Evolutionary conservation across 108 stramenopile species (phyloP).

Genomic region (Pseudonitzschia pungens): DNA sequence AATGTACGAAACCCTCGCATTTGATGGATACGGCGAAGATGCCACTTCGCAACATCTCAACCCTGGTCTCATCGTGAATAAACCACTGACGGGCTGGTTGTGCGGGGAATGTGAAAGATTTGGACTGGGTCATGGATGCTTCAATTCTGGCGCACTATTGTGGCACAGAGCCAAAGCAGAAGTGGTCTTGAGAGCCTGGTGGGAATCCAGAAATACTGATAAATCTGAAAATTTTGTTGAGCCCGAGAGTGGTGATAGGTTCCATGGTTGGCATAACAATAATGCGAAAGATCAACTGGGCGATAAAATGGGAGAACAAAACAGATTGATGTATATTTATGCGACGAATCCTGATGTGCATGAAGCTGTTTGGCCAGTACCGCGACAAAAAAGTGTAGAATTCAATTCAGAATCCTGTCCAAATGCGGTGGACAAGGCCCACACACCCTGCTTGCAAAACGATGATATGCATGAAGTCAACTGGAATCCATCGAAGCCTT

Average conservation of each 20-base stretch:
- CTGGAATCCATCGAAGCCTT: conserved; percentile 16
- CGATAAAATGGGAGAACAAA: conserved; percentile 36
- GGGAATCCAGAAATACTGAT: conserved; percentile 22
- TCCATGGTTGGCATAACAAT: conserved; percentile 1
- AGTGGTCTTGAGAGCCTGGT: conserved; percentile 24
- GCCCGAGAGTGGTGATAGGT: background rate
- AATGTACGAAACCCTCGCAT: conserved; percentile 24
- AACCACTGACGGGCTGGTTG: conserved; percentile 34
- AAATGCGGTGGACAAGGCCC: background rate
- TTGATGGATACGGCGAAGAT: conserved; percentile 29
- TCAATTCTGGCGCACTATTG: conserved; percentile 35
- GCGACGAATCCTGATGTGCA: conserved; percentile 22
- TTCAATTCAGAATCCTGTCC: conserved; percentile 2
- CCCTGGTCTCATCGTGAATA: conserved; percentile 33
- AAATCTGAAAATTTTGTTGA: conserved; percentile 25
- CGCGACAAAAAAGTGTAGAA: conserved; percentile 6
- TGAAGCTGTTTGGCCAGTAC: conserved; percentile 30
- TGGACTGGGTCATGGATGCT: conserved; percentile 35
- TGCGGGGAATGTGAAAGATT: conserved; percentile 28
- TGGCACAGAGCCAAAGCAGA: conserved; percentile 26
- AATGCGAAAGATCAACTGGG: background rate
- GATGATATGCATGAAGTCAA: conserved; percentile 4
- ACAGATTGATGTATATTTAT: conserved; percentile 28
- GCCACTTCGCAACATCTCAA: conserved; percentile 1
- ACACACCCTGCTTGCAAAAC: conserved; percentile 32